Conservation (phyloP, 805 yeast species). For the Metschnikowia baotianmanensis region DNA sequence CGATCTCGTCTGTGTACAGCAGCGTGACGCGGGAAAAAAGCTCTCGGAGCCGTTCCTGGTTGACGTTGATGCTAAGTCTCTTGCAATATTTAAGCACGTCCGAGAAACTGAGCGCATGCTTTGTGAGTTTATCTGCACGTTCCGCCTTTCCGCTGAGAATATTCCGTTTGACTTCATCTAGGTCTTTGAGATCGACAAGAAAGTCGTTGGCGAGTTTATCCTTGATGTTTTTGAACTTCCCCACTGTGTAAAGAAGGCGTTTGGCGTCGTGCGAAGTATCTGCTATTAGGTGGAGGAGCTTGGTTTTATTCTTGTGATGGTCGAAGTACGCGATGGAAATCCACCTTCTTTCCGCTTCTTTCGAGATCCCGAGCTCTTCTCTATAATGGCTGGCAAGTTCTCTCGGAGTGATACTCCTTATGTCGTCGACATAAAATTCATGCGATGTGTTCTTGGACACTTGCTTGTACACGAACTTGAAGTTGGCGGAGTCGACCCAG, state of each 20-base stretch:
- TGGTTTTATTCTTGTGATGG: constrained; percentile 58
- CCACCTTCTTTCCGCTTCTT: constrained; percentile 70
- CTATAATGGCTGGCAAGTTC: constrained; percentile 79
- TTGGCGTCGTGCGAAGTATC: constrained; percentile 56
- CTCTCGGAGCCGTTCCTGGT: constrained; percentile 45
- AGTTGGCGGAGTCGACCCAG: constrained; percentile 52
- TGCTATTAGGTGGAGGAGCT: constrained; percentile 79
- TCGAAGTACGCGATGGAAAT: constrained; percentile 72
- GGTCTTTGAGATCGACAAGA: constrained; percentile 37
- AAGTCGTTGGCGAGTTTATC: constrained; percentile 58
- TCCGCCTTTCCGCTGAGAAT: constrained; percentile 25
- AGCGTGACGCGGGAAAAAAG: constrained; percentile 49
- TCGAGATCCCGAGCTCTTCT: constrained; percentile 75
- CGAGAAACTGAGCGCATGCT: constrained; percentile 49
- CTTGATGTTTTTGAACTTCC: constrained; percentile 61
- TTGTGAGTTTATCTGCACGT: constrained; percentile 19
- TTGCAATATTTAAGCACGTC: constrained; percentile 67
- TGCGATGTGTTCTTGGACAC: constrained; percentile 19
- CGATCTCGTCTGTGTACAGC: constrained; percentile 37
- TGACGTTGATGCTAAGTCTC: constrained; percentile 70
- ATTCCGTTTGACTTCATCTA: constrained; percentile 28
- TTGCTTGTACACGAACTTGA: constrained; percentile 51
- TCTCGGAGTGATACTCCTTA: constrained; percentile 59
- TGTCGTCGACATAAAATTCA: constrained; percentile 53
- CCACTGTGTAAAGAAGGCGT: constrained; percentile 54